Evolutionary conservation across 2,329 filamentous ascomycete species (phyloP).

Genomic region (Talaromyces amestolkiae): DNA sequence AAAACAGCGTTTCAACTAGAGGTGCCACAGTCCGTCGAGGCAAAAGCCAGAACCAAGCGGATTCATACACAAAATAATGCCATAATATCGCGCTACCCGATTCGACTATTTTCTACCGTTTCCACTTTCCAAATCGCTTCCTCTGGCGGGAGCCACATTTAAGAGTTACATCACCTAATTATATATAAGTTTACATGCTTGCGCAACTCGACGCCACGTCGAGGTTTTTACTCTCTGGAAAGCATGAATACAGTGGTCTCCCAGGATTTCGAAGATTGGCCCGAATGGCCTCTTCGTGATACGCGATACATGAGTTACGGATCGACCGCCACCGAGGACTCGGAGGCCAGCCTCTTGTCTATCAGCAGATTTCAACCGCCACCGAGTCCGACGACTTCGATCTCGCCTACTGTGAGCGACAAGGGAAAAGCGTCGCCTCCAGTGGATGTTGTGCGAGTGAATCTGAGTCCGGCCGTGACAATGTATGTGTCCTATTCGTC

Average conservation of each 20-base stretch:
- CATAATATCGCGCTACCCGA: constrained; percentile 8
- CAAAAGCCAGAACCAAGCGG: constrained; percentile 1
- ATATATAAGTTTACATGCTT: not conserved
- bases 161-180: not conserved
- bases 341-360: constrained; percentile 31
- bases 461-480: constrained; percentile 33
- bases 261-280: constrained; percentile 24
- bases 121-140: not conserved
- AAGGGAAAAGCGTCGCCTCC: constrained; percentile 24
- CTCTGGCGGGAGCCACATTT: not conserved
- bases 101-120: not conserved
- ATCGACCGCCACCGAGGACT: constrained; percentile 27
- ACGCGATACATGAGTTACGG: constrained; percentile 30
- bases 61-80: not conserved
- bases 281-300: constrained; percentile 32
- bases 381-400: constrained; percentile 30
- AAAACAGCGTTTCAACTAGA: not conserved
- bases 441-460: constrained; percentile 30
- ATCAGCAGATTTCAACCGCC: constrained; percentile 28
- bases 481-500: constrained; percentile 28
- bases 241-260: constrained; percentile 26
- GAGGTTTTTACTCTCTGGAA: not conserved
- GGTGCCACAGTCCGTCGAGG: not conserved
- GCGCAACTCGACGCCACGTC: not conserved
- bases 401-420: constrained; percentile 22